A percentile compares a stretch with the other conserved stretches of the same genome.
These are phyloP conservation scores for Cytospora schulzeri DNA, from an alignment of 2,329 filamentous ascomycete genomes.

Conservation along the genomic window DNA sequence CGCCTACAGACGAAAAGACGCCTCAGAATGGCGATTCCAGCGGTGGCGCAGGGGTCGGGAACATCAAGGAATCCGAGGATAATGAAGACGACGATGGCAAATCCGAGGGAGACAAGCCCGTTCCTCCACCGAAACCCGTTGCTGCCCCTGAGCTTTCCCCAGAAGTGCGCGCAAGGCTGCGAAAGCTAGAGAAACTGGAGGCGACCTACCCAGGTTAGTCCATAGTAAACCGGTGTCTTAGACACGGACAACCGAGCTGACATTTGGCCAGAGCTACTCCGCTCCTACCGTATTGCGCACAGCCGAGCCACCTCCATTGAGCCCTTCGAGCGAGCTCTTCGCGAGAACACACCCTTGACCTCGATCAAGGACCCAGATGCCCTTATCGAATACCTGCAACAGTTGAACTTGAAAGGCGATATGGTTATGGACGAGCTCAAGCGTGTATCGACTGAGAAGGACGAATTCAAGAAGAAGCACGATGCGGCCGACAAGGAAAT, in stretches of 20 bases:
- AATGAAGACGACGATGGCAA: conserved; percentile 23
- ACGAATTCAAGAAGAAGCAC: conserved; percentile 75
- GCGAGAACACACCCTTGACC: conserved; percentile 88
- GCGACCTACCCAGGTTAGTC: conserved; percentile 76
- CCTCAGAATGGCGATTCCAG: conserved; percentile 17
- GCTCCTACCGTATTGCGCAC: conserved; percentile 91
- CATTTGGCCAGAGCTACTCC: conserved; percentile 68
- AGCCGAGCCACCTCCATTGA: conserved; percentile 84
- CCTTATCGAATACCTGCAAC: conserved; percentile 85
- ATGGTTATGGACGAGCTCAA: conserved; percentile 96
- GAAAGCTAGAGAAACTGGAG: conserved; percentile 89
- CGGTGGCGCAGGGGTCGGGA: conserved; percentile 29
- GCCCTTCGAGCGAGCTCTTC: conserved; percentile 86
- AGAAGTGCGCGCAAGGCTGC: conserved; percentile 74
- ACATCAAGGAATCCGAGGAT: conserved; percentile 29
- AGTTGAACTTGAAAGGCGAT: conserved; percentile 81
- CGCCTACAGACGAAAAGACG: conserved; percentile 23
- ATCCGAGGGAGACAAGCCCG: conserved; percentile 20
- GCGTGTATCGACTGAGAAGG: conserved; percentile 78
- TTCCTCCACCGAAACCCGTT: conserved; percentile 25
- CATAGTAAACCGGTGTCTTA: not conserved
- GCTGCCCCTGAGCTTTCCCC: conserved; percentile 62
- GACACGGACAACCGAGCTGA: conserved; percentile 21
- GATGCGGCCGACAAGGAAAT: conserved; percentile 54
- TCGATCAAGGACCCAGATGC: conserved; percentile 85